A percentile compares a stretch with the other conserved stretches of the same genome.
Evolutionary conservation across 2,329 filamentous ascomycete genomes (phyloP).

Genomic region (Colletotrichum sp.): DNA sequence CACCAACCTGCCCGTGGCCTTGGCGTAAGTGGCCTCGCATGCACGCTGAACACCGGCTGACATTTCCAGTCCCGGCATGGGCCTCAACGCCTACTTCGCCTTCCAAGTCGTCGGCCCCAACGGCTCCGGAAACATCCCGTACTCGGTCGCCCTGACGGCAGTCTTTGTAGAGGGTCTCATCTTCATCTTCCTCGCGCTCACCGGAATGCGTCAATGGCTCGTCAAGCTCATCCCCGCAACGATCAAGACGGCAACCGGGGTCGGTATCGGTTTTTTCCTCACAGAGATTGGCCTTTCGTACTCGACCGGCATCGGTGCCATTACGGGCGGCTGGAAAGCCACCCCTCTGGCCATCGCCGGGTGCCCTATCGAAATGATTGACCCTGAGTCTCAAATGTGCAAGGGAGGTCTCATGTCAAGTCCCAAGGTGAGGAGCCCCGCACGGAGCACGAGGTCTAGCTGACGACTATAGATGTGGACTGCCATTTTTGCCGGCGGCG

Average conservation of each 20-base stretch:
- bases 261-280: constrained; percentile 69
- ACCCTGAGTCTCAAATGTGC: constrained; percentile 54
- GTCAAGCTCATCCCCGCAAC: constrained; percentile 69
- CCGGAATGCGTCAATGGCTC: constrained; percentile 76
- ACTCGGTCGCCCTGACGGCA: constrained; percentile 65
- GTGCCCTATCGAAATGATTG: constrained; percentile 63
- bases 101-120: constrained; percentile 70
- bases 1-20: constrained; percentile 79
- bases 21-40: constrained; percentile 62
- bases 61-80: constrained; percentile 64
- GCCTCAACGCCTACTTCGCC: constrained; percentile 71
- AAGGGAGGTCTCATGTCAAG: constrained; percentile 73
- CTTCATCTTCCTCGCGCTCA: constrained; percentile 67
- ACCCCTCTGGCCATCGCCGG: constrained; percentile 82
- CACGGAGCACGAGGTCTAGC: not conserved
- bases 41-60: constrained; percentile 4
- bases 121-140: constrained; percentile 61
- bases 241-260: constrained; percentile 69
- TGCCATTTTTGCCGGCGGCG: constrained; percentile 79
- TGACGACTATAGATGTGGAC: constrained; percentile 72
- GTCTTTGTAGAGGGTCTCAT: constrained; percentile 70
- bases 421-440: constrained; percentile 61
- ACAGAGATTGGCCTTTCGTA: constrained; percentile 75
- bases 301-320: constrained; percentile 80
- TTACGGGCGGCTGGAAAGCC: constrained; percentile 68